These are phyloP conservation scores for Aspergillus calidoustus DNA, from an alignment of 2,329 filamentous ascomycete genomes.

Conservation along the genomic window DNA sequence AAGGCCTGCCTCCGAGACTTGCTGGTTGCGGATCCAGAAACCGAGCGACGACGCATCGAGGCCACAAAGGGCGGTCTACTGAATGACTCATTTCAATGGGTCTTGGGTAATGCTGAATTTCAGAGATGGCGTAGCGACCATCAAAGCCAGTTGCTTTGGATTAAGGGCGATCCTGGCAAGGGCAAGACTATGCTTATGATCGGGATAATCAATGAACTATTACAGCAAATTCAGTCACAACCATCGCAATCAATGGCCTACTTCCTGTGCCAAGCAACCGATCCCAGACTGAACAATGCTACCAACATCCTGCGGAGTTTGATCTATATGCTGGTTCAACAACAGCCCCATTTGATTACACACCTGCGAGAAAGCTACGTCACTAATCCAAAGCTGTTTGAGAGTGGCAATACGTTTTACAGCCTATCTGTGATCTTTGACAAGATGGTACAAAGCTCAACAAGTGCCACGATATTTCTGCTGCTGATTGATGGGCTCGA, in stretches of 20 bases:
- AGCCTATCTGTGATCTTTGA: conserved; percentile 3
- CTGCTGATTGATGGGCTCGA: too few relatives aligned
- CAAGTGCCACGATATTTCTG: too few relatives aligned
- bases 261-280: conserved; percentile 43
- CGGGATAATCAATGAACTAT: conserved; percentile 28
- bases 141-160: conserved; percentile 27
- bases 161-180: conserved; percentile 30
- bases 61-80: conserved; percentile 24
- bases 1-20: neutral
- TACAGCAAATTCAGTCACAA: neutral
- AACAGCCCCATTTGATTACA: conserved; percentile 4
- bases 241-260: conserved; percentile 20
- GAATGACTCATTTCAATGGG: conserved; percentile 2
- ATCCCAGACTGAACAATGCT: conserved; percentile 33
- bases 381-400: neutral
- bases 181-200: conserved; percentile 34
- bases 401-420: neutral
- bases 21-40: neutral
- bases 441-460: too few relatives aligned
- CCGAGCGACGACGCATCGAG: conserved; percentile 23
- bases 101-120: conserved; percentile 7
- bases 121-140: conserved; percentile 1
- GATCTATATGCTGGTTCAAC: conserved; percentile 20
- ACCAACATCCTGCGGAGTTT: conserved; percentile 39
- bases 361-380: conserved; percentile 11